phyloP scores from a whole-genome alignment of 2,329 filamentous ascomycete species.

The Colletotrichum trifolii region DNA sequence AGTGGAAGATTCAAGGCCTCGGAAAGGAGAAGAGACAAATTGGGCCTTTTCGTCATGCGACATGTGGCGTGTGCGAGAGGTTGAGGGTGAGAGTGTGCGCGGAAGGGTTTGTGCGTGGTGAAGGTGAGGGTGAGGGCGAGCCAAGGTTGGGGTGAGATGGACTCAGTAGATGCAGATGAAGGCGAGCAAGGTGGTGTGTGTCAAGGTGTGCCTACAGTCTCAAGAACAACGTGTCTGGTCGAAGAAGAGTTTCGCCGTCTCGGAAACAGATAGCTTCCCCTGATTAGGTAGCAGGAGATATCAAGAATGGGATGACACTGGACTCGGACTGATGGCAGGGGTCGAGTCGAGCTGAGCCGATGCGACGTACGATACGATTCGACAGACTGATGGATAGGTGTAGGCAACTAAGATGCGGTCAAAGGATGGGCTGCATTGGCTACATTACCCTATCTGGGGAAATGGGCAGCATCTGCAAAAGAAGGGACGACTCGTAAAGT shows the following conservation, averaged over 20 bases:
- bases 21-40: constrained; percentile 2
- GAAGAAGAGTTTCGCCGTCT: constrained; percentile 28
- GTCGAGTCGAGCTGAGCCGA: background rate
- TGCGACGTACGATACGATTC: too few species aligned
- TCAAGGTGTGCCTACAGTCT: constrained; percentile 16
- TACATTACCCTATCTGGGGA: too few species aligned
- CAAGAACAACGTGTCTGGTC: constrained; percentile 8
- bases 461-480: too few species aligned
- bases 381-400: too few species aligned
- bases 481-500: background rate
- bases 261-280: constrained; percentile 26
- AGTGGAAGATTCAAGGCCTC: constrained; percentile 3
- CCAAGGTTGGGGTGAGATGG: background rate
- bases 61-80: constrained; percentile 21
- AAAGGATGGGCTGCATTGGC: too few species aligned
- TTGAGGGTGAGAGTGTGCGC: background rate
- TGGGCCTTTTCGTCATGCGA: constrained; percentile 11
- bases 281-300: constrained; percentile 24
- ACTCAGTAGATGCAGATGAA: too few species aligned
- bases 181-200: background rate
- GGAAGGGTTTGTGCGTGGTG: constrained; percentile 1
- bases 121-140: background rate
- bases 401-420: too few species aligned
- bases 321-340: constrained; percentile 15
- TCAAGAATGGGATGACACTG: constrained; percentile 26